A percentile compares a stretch with the other conserved stretches of the same genome.
Conservation (phyloP, 2,329 filamentous ascomycete species). For the Teratosphaeria epicoccoides region DNA sequence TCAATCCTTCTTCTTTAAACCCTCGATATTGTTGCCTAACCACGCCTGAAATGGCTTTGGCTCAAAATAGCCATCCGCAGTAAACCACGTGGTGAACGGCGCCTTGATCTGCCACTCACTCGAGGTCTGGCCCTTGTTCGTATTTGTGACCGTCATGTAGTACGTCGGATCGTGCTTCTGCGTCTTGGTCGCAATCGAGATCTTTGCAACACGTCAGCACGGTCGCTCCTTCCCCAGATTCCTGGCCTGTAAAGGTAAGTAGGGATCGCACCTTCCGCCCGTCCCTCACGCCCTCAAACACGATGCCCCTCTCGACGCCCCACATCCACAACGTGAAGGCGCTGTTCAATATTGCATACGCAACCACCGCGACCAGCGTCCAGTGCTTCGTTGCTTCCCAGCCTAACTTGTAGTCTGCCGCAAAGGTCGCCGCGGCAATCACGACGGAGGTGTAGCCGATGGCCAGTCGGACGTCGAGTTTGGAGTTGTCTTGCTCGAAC, state of each 20-base stretch:
- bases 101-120: conserved; percentile 41
- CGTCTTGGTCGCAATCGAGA: conserved; percentile 60
- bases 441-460: conserved; percentile 75
- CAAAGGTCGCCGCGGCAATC: conserved; percentile 74
- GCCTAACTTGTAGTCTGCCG: conserved; percentile 81
- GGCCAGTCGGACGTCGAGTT: conserved; percentile 70
- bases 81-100: conserved; percentile 66
- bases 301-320: conserved; percentile 66
- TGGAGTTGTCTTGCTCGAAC: conserved; percentile 70
- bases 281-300: conserved; percentile 66
- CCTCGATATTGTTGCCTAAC: conserved; percentile 56
- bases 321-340: conserved; percentile 75
- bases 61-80: conserved; percentile 61
- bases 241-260: too few species aligned
- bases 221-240: neutral
- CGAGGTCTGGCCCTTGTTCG: conserved; percentile 23
- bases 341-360: conserved; percentile 71
- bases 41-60: conserved; percentile 67
- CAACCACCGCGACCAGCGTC: conserved; percentile 65
- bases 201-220: conserved; percentile 34
- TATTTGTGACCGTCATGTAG: conserved; percentile 51
- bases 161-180: conserved; percentile 78
- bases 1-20: conserved; percentile 1
- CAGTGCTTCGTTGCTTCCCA: conserved; percentile 78
- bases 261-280: conserved; percentile 49